Evolutionary conservation across 169 alveolate genomes (phyloP), one percentile per base, ranked within the genome.

Genomic region (Plasmodium falciparum): DNA sequence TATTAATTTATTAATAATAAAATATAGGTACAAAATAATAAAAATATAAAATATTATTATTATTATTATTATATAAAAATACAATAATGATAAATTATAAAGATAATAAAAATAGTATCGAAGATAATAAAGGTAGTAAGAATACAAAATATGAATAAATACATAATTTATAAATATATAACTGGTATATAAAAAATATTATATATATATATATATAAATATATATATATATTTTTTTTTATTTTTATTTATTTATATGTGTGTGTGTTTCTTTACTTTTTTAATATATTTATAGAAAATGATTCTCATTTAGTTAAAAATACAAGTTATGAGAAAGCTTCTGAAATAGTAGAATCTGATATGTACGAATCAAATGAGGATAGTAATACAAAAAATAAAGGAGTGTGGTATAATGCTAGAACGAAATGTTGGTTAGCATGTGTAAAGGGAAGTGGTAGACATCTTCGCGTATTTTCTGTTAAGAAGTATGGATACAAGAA

Each of bases 381-480:
- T 56, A 33, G 9, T 4, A 76, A 65, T 22, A 66, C 76, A 5
- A 76, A 76, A 49, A 76, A 65, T 39, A 76, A 76, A 29, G 89
- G 89, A 12, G 89, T 76, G 12, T 76, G 89, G 89, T 76, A 76
- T 58, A 76, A 76, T 65, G 89, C 89, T 17, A 63, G 89, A 65
- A 76, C 89, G 8, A 76, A 76, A 65, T 76, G 89, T 49, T 76
- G 89, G 89, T 45, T 76, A 76, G 89, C 89, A 24, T 76, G 89
- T 50, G 89, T 76, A 8, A 76, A 76, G 12, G 89, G 89, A 20
- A 76, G 89, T 65, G 89, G 89, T 7, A 76, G 89, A 26, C 89
- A 76, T 58, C 76, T 76, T 3, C 89, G 89, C 2, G 89, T 76
- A 15, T 76, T 76, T 76, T 76, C 89, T 15, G 89, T 76, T 7